These are phyloP conservation scores for Dryas drummondii DNA, from an alignment of 306 rosid species.

Conservation along the genomic window DNA sequence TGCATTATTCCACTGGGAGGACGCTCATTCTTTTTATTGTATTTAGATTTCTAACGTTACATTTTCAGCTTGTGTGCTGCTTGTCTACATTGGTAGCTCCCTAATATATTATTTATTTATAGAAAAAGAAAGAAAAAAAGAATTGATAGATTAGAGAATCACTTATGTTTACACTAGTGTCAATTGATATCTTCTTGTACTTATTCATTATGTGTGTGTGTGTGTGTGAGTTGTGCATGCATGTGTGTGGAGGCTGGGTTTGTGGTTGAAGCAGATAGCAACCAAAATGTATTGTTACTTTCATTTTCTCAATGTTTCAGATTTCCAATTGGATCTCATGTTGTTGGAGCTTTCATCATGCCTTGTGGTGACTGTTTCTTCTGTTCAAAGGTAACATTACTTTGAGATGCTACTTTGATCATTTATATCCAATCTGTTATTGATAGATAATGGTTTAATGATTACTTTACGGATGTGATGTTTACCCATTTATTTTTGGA, in stretches of 20 bases:
- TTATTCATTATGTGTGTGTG: background rate
- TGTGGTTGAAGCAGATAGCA: conserved; percentile 9
- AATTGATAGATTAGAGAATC: too few relatives aligned
- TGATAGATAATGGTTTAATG: conserved; percentile 19
- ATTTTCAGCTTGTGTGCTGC: too few relatives aligned
- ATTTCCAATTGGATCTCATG: conserved; percentile 78
- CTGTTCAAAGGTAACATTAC: conserved; percentile 71
- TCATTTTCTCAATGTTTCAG: conserved; percentile 38
- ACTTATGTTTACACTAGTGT: background rate
- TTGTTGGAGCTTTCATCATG: conserved; percentile 91
- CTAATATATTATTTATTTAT: too few relatives aligned
- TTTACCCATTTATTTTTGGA: background rate
- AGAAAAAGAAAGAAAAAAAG: too few relatives aligned
- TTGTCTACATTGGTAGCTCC: too few relatives aligned
- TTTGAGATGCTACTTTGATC: background rate
- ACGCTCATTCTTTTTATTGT: too few relatives aligned
- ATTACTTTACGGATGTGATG: conserved; percentile 13
- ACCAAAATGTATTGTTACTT: conserved; percentile 5
- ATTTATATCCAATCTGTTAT: conserved; percentile 20
- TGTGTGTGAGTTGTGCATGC: background rate
- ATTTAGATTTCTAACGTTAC: too few relatives aligned
- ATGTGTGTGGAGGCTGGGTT: background rate
- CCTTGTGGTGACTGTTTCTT: conserved; percentile 90
- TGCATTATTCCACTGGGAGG: too few relatives aligned
- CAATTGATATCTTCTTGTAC: too few relatives aligned